Percentiles rank a stretch among this genome's conserved stretches.
These are phyloP conservation scores for Fusarium sp. DNA, from an alignment of 2,329 filamentous ascomycete species.

Conservation along the genomic window DNA sequence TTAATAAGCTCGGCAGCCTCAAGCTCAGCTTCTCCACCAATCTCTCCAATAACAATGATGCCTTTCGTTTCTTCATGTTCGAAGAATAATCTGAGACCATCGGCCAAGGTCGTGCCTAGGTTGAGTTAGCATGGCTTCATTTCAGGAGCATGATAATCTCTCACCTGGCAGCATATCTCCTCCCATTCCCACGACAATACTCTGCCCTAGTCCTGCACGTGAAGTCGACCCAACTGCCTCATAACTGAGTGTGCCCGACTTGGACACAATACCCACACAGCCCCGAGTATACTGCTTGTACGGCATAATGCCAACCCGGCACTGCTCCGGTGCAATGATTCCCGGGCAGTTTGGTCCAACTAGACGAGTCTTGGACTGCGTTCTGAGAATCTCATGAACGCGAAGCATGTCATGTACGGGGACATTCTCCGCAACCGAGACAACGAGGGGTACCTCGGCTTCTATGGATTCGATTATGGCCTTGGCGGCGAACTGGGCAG, in stretches of 20 bases:
- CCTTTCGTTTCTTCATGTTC: conserved; percentile 75
- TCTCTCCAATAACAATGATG: conserved; percentile 78
- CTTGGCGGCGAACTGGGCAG: conserved; percentile 72
- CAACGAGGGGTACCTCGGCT: conserved; percentile 81
- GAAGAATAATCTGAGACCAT: conserved; percentile 76
- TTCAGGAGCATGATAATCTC: accelerated
- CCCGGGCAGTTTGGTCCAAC: conserved; percentile 87
- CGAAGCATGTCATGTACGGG: conserved; percentile 82
- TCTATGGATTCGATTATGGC: conserved; percentile 82
- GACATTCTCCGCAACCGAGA: conserved; percentile 84
- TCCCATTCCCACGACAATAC: conserved; percentile 81
- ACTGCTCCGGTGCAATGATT: conserved; percentile 80
- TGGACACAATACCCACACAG: conserved; percentile 80
- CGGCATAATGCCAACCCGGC: conserved; percentile 60
- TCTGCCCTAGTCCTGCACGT: conserved; percentile 80
- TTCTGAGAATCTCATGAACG: conserved; percentile 75
- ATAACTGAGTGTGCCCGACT: conserved; percentile 84
- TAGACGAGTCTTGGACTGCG: conserved; percentile 77
- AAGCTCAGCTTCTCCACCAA: conserved; percentile 77
- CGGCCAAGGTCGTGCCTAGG: conserved; percentile 73
- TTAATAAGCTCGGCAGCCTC: conserved; percentile 78
- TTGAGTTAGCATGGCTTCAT: neutral
- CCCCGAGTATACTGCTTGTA: conserved; percentile 63
- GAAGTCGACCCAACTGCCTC: conserved; percentile 82
- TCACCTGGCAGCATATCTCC: conserved; percentile 78